Base-by-base conservation (phyloP, 805 yeast species). In the Zygosaccharomyces kombuchaensis region DNA sequence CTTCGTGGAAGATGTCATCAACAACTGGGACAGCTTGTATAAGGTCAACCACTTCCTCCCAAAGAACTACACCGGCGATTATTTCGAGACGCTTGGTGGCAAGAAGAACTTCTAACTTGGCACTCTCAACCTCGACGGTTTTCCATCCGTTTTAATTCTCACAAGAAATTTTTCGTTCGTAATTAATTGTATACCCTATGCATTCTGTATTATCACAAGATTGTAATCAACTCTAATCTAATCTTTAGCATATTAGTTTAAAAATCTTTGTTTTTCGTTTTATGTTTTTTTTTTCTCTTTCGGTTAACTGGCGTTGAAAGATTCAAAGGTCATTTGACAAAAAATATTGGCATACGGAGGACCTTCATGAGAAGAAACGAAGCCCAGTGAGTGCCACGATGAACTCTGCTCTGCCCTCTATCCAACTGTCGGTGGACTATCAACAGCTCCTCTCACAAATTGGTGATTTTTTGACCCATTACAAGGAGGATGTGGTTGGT, bases 381-480 rank as follows among this genome's bases (percentile, higher is more conserved):
- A 27, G 21, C 16, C 6, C 13, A 16, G 31, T 14, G 17, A 25
- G 52, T 45, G 30, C 38, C n/a, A 38, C 32, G 16, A 63, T 63
- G 67, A 62, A 52, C 44, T 51, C 64, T 14, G 65, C 70, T 3
- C 57, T 83, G 50, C 90, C 89, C 25, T 72, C 88, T 22, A 75
- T 84, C 54, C 83, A 80, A 59, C 67, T 86, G 46, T 77, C 82
- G 50, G 77, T 87, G 63, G 87, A 89, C 68, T 90, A 89, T 65
- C 74, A 74, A 39, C 82, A 78, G 38, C 73, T 87, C 54, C 71
- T 75, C 44, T 73, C 73, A 16, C 69, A 76, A 22, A 75, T 85
- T 39, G 71, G 73, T 50, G 84, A 82, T 50, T 89, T 89, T 66
- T 65, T 89, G 45, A 67, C 73, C 23, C 84, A 85, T 57, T 89